Base-by-base conservation (phyloP, 2,329 filamentous ascomycete genomes). In the Scedosporium apiospermum region DNA sequence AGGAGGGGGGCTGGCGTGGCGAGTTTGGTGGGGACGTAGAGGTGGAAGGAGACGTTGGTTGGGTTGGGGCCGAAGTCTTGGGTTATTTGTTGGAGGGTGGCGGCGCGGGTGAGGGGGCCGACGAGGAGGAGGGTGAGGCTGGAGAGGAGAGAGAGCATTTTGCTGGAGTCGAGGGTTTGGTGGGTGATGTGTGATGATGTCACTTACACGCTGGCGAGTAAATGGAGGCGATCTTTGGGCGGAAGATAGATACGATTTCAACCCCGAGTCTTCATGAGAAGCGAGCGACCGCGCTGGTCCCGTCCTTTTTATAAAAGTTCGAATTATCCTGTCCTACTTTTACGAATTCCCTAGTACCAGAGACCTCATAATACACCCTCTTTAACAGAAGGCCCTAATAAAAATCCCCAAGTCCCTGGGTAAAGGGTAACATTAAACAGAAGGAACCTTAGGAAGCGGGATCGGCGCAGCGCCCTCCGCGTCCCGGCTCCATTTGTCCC, bases 41-140 rank as follows among this genome's bases (percentile, higher is more conserved):
- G 80, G 73, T 79, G 82, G 71, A 85, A 83, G 16, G 72, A 72
- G 4, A 79, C 79, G 34, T 79, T 77, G 18, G 76, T 77, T 0
- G 82, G 81, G 62, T 82, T 83, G 27, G 80, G 74, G 14, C 73
- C 73, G 65, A 78, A 72, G 63, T 64, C 42, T 62, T 63, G 16
- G 53, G 44, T 49, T 21, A 63, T 60, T 5, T 55, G 41, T 16
- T 60, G 42, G 27, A 63, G 62, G 42, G 10, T n/a, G n/a, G 57
- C 62, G 18, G 62, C 44, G 12, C 16, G 26, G 61, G 49, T 21
- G 30, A 57, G n/a, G 16, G 60, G 27, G 30, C 21, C 44, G 26
- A 58, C 55, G 41, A 41, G 51, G 6, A 26, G 14, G 53, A 51
- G 49, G 5, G 26, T 16, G 12, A 26, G 16, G 41, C 18, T 18